These are phyloP conservation scores for Didymella glomerata DNA, from an alignment of 2,329 filamentous ascomycete species.

Conservation along the genomic window DNA sequence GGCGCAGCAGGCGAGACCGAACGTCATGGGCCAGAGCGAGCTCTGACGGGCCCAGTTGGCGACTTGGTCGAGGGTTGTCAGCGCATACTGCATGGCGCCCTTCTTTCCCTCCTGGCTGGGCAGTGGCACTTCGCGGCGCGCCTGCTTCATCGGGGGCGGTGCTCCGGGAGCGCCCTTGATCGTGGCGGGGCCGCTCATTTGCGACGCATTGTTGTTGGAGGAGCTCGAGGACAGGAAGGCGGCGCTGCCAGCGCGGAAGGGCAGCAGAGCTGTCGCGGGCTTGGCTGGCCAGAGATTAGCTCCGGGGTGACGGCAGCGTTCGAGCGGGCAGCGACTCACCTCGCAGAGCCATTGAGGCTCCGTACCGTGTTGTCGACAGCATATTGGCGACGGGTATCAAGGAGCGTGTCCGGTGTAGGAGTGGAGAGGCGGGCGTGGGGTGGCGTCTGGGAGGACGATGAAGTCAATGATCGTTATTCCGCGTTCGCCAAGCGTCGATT, in stretches of 20 bases:
- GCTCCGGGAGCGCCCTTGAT: constrained; percentile 63
- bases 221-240: constrained; percentile 72
- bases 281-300: constrained; percentile 63
- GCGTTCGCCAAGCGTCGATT: constrained; percentile 29
- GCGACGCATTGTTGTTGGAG: constrained; percentile 70
- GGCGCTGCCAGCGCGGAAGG: constrained; percentile 67
- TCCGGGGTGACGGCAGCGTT: constrained; percentile 28
- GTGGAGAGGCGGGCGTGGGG: constrained; percentile 49
- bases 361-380: constrained; percentile 61
- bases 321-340: constrained; percentile 53
- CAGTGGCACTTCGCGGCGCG: constrained; percentile 74
- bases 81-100: constrained; percentile 82
- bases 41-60: constrained; percentile 87
- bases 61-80: constrained; percentile 85
- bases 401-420: constrained; percentile 45
- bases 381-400: constrained; percentile 53
- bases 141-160: constrained; percentile 63
- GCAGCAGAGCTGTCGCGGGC: constrained; percentile 69
- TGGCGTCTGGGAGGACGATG: constrained; percentile 44
- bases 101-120: constrained; percentile 82
- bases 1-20: constrained; percentile 88
- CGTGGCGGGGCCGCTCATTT: constrained; percentile 61
- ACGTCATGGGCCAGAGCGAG: constrained; percentile 92
- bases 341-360: constrained; percentile 64
- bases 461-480: constrained; percentile 43